These are phyloP conservation scores for Globisporangium alternatum DNA, from an alignment of 352 stramenopile genomes.

Conservation along the genomic window DNA sequence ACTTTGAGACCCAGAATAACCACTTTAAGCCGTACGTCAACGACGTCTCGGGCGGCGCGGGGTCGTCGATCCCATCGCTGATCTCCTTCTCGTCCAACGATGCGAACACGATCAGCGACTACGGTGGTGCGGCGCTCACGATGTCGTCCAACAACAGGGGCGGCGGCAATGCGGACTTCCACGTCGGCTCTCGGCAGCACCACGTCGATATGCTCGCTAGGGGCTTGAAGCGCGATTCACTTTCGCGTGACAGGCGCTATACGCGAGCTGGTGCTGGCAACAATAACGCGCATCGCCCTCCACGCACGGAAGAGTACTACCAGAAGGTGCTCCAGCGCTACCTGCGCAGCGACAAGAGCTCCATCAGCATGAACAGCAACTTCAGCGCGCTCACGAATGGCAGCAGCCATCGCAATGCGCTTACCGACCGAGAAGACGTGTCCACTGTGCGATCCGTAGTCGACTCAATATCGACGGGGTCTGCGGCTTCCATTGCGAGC, in stretches of 20 bases:
- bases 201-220: constrained; percentile 17
- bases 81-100: constrained; percentile 49
- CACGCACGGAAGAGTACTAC: constrained; percentile 73
- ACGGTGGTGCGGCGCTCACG: constrained; percentile 17
- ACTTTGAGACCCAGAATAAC: constrained; percentile 38
- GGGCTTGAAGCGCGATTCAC: constrained; percentile 16
- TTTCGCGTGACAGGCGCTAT: constrained; percentile 4
- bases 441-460: constrained; percentile 12
- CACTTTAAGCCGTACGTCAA: constrained; percentile 17
- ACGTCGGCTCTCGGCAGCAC: constrained; percentile 17
- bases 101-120: constrained; percentile 28
- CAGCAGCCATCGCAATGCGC: constrained; percentile 23
- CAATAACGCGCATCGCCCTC: constrained; percentile 18
- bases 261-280: constrained; percentile 16
- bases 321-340: constrained; percentile 57
- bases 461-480: constrained; percentile 19
- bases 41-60: constrained; percentile 33
- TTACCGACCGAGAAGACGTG: constrained; percentile 20
- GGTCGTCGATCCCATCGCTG: constrained; percentile 42
- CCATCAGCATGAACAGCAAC: constrained; percentile 47
- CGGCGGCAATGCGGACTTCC: constrained; percentile 6
- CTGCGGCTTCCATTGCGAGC: constrained; percentile 9
- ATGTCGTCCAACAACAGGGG: constrained; percentile 4
- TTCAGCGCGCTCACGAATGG: constrained; percentile 44
- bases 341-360: constrained; percentile 51